Percentiles rank a stretch among this genome's conserved stretches.
Conservation (phyloP, 83 land plant species). For the Thuja plicata region DNA sequence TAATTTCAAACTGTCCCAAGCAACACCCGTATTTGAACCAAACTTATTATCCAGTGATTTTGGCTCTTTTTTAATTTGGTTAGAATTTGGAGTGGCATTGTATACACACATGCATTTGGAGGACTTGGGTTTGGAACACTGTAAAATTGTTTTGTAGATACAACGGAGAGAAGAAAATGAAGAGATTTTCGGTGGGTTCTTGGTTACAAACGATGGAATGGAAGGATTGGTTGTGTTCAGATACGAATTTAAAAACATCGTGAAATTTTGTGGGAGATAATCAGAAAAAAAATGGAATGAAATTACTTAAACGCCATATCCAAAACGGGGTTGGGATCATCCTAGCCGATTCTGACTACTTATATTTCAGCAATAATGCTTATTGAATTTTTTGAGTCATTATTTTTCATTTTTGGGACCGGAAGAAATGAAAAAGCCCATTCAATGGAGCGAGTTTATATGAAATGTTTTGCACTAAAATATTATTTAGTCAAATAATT, state of each 20-base stretch:
- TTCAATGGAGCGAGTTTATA: too few relatives aligned
- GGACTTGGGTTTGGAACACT: neutral
- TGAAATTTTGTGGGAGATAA: neutral
- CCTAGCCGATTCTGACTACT: too few relatives aligned
- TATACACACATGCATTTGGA: neutral
- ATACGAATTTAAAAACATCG: neutral
- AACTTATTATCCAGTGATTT: neutral
- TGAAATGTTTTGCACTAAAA: too few relatives aligned
- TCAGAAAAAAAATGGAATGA: neutral
- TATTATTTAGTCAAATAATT: too few relatives aligned
- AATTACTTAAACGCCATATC: neutral
- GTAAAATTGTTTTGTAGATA: neutral
- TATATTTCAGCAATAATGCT: too few relatives aligned
- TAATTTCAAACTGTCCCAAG: conserved; percentile 33
- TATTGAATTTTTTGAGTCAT: too few relatives aligned
- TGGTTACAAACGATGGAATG: neutral
- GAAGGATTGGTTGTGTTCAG: neutral
- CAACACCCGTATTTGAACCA: neutral
- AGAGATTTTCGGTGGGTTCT: neutral
- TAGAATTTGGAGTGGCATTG: neutral
- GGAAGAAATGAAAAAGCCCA: too few relatives aligned
- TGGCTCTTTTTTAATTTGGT: neutral
- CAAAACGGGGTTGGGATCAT: neutral
- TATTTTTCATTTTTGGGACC: too few relatives aligned
- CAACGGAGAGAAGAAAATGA: neutral